Evolutionary conservation across 2,329 filamentous ascomycete genomes (phyloP).

Genomic region (Didymella glomerata): DNA sequence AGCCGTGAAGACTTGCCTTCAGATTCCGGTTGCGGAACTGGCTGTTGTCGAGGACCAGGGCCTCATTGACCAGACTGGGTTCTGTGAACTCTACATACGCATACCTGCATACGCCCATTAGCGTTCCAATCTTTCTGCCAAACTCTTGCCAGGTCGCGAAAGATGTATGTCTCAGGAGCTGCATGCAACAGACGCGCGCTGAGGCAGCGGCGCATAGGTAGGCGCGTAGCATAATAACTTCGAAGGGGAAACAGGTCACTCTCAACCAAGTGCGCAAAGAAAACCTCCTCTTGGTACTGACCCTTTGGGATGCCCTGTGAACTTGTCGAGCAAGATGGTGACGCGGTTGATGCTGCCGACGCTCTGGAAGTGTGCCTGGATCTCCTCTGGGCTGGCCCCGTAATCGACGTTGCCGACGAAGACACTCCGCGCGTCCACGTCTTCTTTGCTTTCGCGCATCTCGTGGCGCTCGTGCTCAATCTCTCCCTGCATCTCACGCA

Average conservation of each 20-base stretch:
- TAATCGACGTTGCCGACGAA: constrained; percentile 99
- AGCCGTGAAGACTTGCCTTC: constrained; percentile 69
- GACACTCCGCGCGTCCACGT: constrained; percentile 92
- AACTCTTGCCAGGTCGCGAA: constrained; percentile 66
- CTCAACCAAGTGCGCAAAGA: constrained; percentile 36
- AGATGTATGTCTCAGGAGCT: constrained; percentile 29
- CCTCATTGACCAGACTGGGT: constrained; percentile 89
- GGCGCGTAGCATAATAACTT: constrained; percentile 4
- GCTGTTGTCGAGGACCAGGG: constrained; percentile 94
- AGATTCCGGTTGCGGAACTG: constrained; percentile 93
- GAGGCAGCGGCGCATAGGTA: constrained; percentile 7
- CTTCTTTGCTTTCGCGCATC: constrained; percentile 90
- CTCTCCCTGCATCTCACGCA: constrained; percentile 64
- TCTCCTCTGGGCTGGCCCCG: constrained; percentile 94
- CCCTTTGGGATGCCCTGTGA: constrained; percentile 99
- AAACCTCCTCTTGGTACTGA: constrained; percentile 63
- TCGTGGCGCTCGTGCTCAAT: constrained; percentile 86
- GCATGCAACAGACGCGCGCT: not conserved
- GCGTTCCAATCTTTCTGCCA: constrained; percentile 62
- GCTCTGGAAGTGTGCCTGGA: constrained; percentile 97
- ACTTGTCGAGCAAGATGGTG: constrained; percentile 97
- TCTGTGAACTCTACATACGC: constrained; percentile 99
- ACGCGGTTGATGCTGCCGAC: constrained; percentile 98
- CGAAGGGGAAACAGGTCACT: not conserved
- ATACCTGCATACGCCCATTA: constrained; percentile 72